Evolutionary conservation across 352 stramenopile genomes (phyloP).

Genomic region (Globisporangium lucens): DNA sequence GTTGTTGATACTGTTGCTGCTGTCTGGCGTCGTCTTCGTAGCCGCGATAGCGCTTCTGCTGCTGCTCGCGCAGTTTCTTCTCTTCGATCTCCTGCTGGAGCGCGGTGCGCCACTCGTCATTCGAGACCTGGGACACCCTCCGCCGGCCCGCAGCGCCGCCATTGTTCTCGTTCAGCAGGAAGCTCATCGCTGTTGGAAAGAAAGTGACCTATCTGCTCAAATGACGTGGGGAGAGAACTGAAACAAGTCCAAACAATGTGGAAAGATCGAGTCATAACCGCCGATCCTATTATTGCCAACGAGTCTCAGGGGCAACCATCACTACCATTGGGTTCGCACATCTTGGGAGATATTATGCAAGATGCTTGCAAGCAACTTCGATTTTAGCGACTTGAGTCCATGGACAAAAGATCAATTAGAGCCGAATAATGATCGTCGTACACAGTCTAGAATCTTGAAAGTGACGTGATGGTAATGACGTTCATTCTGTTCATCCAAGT

Average conservation of each 20-base stretch:
- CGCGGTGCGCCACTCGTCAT: slow-evolving; percentile 35
- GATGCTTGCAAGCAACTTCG: too few relatives aligned
- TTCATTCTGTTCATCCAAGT: too few relatives aligned
- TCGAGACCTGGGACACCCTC: slow-evolving; percentile 25
- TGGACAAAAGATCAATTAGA: too few relatives aligned
- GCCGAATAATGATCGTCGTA: too few relatives aligned
- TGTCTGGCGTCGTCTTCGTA: neutral
- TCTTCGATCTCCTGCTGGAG: slow-evolving; percentile 35
- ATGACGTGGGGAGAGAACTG: neutral
- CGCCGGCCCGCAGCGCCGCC: slow-evolving; percentile 12
- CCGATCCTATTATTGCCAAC: neutral
- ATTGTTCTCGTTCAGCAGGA: slow-evolving; percentile 12
- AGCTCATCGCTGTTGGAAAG: slow-evolving; percentile 14
- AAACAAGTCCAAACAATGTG: neutral
- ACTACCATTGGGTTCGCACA: too few relatives aligned
- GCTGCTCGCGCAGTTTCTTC: slow-evolving; percentile 24
- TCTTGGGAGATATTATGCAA: too few relatives aligned
- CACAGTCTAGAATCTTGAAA: too few relatives aligned
- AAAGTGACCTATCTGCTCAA: too few relatives aligned
- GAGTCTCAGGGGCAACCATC: too few relatives aligned
- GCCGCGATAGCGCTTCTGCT: slow-evolving; percentile 9
- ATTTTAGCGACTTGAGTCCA: too few relatives aligned
- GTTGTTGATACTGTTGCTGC: slow-evolving; percentile 3
- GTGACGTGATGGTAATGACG: too few relatives aligned
- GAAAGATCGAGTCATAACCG: neutral